phyloP scores from a whole-genome alignment of 2,329 filamentous ascomycete species.

The Zelopaecilomyces penicillatus region DNA sequence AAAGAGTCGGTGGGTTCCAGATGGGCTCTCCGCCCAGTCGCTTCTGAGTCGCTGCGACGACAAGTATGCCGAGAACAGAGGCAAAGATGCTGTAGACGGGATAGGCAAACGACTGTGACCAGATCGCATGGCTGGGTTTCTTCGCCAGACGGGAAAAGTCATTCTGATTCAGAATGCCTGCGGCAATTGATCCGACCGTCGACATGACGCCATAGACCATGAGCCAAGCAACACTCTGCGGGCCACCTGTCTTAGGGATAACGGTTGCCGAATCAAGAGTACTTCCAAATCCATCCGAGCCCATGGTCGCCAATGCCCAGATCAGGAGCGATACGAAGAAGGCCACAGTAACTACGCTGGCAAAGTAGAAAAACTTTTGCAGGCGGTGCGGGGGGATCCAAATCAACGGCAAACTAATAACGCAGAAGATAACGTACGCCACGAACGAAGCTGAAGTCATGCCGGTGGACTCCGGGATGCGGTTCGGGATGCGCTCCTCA shows the following conservation, averaged over 20 bases:
- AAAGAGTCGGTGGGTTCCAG: slow-evolving; percentile 30
- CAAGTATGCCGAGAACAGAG: slow-evolving; percentile 31
- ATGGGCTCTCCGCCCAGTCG: slow-evolving; percentile 26
- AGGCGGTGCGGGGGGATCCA: slow-evolving; percentile 36
- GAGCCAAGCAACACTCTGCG: slow-evolving; percentile 26
- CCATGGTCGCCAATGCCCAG: slow-evolving; percentile 37
- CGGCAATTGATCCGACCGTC: slow-evolving; percentile 29
- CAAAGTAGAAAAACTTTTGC: slow-evolving; percentile 32
- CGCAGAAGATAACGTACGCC: slow-evolving; percentile 34
- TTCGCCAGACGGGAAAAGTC: slow-evolving; percentile 29
- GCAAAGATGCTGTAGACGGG: slow-evolving; percentile 28
- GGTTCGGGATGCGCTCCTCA: slow-evolving; percentile 33
- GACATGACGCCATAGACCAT: slow-evolving; percentile 29
- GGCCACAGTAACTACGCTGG: slow-evolving; percentile 29
- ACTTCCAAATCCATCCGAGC: slow-evolving; percentile 28
- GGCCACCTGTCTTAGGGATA: slow-evolving; percentile 19
- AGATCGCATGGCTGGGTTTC: slow-evolving; percentile 23
- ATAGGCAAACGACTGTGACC: slow-evolving; percentile 26
- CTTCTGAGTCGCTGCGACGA: slow-evolving; percentile 30
- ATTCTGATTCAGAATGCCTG: slow-evolving; percentile 31
- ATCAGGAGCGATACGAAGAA: slow-evolving; percentile 35
- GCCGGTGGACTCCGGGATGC: slow-evolving; percentile 30
- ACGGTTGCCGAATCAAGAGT: slow-evolving; percentile 17
- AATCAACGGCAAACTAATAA: slow-evolving; percentile 34
- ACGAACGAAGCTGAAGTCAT: slow-evolving; percentile 37